Evolutionary conservation across 371 early-diverging fungal species (phyloP), one percentile per base, ranked within the genome.

Genomic region (Batkoa obscura): DNA sequence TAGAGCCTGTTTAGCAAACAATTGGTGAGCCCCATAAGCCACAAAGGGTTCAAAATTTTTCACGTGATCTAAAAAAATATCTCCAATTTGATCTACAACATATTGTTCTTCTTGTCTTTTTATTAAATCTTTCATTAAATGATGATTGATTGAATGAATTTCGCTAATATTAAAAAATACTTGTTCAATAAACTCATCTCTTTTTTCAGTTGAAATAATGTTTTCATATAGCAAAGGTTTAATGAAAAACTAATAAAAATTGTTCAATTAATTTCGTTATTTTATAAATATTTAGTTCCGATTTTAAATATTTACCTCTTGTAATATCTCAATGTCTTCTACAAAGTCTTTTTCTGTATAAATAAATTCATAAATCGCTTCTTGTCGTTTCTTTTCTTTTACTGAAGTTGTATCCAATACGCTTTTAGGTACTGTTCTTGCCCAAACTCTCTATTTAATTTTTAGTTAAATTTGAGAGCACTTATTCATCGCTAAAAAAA

Each of bases 261-360:
- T 2, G n/a, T 12, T 46, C 38, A 50, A 43, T 12, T 43, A 17
- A 58, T 2, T 12, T 3, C 43, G 10, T 33, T 5, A 46, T 30
- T n/a, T n/a, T n/a, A n/a, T n/a, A n/a, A n/a, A n/a, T n/a, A n/a
- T n/a, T n/a, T n/a, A n/a, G n/a, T n/a, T n/a, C n/a, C n/a, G n/a
- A n/a, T n/a, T n/a, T n/a, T 17, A 15, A 17, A 51, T 49, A 47
- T 69, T 33, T 69, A 87, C 86, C 64, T 79, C 78, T 61, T 76
- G 68, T 31, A 86, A 62, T 15, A 80, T 68, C 53, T 78, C 76
- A 42, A 88, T 66, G 62, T 94, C 94, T 37, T 78, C 75, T 34
- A 91, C 86, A 67, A 83, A 94, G 62, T 90, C 88, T 60, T 80
- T 80, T 64, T 93, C 93, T 1, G 86, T 88, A 43, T 85, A 77